Evolutionary conservation across 2,329 filamentous ascomycete species (phyloP).

Genomic region (Fusarium sp.): DNA sequence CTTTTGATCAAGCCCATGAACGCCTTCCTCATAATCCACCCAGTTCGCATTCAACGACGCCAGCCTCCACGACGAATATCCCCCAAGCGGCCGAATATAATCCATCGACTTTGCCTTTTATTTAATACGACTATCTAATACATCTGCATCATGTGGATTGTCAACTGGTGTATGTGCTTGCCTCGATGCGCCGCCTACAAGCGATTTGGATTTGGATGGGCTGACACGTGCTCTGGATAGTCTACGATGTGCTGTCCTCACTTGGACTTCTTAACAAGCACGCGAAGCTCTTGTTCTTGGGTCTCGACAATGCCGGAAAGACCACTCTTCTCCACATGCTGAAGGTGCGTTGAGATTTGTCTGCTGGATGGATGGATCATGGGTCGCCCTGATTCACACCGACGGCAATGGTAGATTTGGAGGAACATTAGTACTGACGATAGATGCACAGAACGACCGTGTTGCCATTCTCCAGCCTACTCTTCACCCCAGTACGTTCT

Average conservation of each 20-base stretch:
- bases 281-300: constrained; percentile 93
- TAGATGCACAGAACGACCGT: constrained; percentile 79
- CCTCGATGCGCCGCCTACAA: constrained; percentile 14
- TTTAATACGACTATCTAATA: constrained; percentile 39
- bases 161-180: constrained; percentile 87
- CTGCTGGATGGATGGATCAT: constrained; percentile 9
- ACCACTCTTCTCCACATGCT: constrained; percentile 95
- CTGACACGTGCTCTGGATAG: constrained; percentile 57
- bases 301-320: constrained; percentile 94
- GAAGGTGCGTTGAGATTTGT: constrained; percentile 72
- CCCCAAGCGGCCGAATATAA: constrained; percentile 20
- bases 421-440: constrained; percentile 40
- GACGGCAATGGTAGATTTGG: constrained; percentile 3
- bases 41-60: constrained; percentile 40
- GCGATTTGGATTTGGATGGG: constrained; percentile 33
- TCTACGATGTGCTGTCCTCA: constrained; percentile 90
- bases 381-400: constrained; percentile 3
- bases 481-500: constrained; percentile 83
- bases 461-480: constrained; percentile 92
- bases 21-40: constrained; percentile 37
- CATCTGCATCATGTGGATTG: constrained; percentile 81
- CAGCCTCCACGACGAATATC: constrained; percentile 41
- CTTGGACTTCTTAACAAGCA: constrained; percentile 95
- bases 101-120: constrained; percentile 29
- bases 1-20: constrained; percentile 42